phyloP scores from a whole-genome alignment of 352 stramenopile genomes.

The Phytophthora syringae region DNA sequence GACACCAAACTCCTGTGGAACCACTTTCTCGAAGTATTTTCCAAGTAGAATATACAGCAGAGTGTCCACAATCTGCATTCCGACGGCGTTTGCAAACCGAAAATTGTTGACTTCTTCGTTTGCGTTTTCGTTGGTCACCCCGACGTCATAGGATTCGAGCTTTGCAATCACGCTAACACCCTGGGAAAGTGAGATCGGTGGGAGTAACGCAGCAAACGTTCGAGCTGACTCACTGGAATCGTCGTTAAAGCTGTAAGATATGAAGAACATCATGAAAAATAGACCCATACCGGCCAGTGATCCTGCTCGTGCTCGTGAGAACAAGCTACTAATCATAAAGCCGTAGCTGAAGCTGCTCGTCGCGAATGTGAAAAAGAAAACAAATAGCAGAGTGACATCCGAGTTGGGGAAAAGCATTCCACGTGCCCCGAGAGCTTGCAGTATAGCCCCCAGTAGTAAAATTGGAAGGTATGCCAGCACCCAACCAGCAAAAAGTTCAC shows the following conservation, averaged over 20 bases:
- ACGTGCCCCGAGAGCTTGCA: conserved; percentile 50
- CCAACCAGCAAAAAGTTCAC: conserved; percentile 58
- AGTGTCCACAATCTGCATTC: conserved; percentile 91
- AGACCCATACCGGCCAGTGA: conserved; percentile 76
- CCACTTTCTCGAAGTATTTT: conserved; percentile 91
- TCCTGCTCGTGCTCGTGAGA: conserved; percentile 57
- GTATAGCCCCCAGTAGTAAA: conserved; percentile 48
- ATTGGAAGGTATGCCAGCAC: conserved; percentile 83
- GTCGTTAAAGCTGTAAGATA: conserved; percentile 79
- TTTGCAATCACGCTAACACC: conserved; percentile 69
- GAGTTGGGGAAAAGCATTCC: conserved; percentile 59
- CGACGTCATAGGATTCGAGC: conserved; percentile 59
- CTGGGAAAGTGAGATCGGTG: conserved; percentile 76
- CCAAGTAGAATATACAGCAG: conserved; percentile 87
- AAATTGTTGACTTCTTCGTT: conserved; percentile 53
- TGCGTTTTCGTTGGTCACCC: conserved; percentile 48
- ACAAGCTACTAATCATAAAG: conserved; percentile 77
- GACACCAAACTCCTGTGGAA: conserved; percentile 94
- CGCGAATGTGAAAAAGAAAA: conserved; percentile 81
- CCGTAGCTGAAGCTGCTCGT: conserved; percentile 81
- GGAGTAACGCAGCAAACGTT: conserved; percentile 55
- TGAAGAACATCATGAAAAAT: conserved; percentile 85
- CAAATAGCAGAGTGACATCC: conserved; percentile 46
- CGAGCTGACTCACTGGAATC: conserved; percentile 39
- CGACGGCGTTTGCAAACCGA: conserved; percentile 62